These are phyloP conservation scores for Mycena capillaripes DNA, from an alignment of 768 basidiomycete genomes.

Conservation along the genomic window DNA sequence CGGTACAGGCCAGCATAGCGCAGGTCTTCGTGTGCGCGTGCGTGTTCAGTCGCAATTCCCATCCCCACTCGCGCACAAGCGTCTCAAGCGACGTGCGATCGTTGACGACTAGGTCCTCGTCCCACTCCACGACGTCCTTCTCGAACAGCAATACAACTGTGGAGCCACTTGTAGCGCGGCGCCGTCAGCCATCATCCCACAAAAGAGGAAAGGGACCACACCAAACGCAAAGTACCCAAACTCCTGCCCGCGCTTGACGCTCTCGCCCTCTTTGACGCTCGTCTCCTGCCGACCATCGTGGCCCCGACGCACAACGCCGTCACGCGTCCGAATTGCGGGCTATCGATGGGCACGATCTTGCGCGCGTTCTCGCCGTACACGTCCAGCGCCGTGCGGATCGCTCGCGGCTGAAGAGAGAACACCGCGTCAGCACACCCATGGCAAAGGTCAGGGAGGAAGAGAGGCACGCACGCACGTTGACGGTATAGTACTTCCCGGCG, in stretches of 20 bases:
- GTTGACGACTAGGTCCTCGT: conserved; percentile 90
- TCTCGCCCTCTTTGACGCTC: conserved; percentile 88
- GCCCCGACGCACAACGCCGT: conserved; percentile 94
- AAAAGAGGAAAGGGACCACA: conserved; percentile 50
- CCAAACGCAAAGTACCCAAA: conserved; percentile 97
- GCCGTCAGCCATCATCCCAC: background rate
- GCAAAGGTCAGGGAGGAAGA: background rate
- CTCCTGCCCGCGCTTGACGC: conserved; percentile 88
- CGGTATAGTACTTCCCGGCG: conserved; percentile 97
- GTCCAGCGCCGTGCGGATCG: conserved; percentile 89
- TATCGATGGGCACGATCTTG: conserved; percentile 94
- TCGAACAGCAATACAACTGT: conserved; percentile 94
- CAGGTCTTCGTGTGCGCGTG: no score
- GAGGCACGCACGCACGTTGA: conserved; percentile 85
- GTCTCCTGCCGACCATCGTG: conserved; percentile 95
- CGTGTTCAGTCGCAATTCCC: no score
- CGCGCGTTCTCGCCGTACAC: conserved; percentile 96
- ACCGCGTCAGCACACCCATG: conserved; percentile 1
- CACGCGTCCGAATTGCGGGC: conserved; percentile 89
- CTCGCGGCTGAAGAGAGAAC: conserved; percentile 77
- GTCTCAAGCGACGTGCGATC: conserved; percentile 91
- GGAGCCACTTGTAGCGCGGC: conserved; percentile 79
- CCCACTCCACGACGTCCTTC: conserved; percentile 88
- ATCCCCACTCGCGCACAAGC: conserved; percentile 88
- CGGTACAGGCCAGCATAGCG: no score